A percentile compares a stretch with the other conserved stretches of the same genome.
phyloP scores from a whole-genome alignment of 2,329 filamentous ascomycete species.

The Trichoderma citrinoviride region DNA sequence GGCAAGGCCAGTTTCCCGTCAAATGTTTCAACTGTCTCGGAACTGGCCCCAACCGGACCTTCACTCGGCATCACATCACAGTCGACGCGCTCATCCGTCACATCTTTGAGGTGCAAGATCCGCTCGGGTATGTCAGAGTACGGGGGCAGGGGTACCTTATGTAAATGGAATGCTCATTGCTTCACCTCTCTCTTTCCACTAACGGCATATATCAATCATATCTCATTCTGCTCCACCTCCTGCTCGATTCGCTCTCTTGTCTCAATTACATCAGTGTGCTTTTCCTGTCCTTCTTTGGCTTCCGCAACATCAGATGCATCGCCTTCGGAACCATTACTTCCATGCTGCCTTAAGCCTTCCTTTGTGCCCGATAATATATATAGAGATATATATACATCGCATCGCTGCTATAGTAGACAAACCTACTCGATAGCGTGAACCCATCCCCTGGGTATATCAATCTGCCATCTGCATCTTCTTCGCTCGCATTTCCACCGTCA shows the following conservation, averaged over 20 bases:
- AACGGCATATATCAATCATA: slow-evolving; percentile 14
- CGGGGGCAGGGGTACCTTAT: too few species aligned
- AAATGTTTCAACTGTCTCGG: slow-evolving; percentile 20
- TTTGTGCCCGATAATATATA: slow-evolving; percentile 23
- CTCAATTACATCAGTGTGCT: slow-evolving; percentile 11
- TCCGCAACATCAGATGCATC: slow-evolving; percentile 2
- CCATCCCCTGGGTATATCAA: slow-evolving; percentile 3
- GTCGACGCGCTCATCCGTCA: not conserved
- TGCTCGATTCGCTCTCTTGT: not conserved
- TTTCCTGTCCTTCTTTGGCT: not conserved
- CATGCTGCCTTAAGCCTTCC: not conserved
- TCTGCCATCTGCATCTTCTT: slow-evolving; percentile 11
- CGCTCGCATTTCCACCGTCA: not conserved
- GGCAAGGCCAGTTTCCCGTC: not conserved
- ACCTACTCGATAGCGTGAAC: not conserved
- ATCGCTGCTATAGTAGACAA: slow-evolving; percentile 20
- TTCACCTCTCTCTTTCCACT: not conserved
- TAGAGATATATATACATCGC: slow-evolving; percentile 26
- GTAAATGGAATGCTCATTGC: not conserved
- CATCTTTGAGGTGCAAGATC: not conserved
- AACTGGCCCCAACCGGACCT: slow-evolving; percentile 1
- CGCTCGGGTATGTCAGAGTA: too few species aligned
- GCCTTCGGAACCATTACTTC: slow-evolving; percentile 6
- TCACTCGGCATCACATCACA: not conserved
- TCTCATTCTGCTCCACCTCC: slow-evolving; percentile 18